Evolutionary conservation across 495 filamentous ascomycete genomes (phyloP), one percentile per base, ranked within the genome.

Genomic region (Durotheca rogersii): DNA sequence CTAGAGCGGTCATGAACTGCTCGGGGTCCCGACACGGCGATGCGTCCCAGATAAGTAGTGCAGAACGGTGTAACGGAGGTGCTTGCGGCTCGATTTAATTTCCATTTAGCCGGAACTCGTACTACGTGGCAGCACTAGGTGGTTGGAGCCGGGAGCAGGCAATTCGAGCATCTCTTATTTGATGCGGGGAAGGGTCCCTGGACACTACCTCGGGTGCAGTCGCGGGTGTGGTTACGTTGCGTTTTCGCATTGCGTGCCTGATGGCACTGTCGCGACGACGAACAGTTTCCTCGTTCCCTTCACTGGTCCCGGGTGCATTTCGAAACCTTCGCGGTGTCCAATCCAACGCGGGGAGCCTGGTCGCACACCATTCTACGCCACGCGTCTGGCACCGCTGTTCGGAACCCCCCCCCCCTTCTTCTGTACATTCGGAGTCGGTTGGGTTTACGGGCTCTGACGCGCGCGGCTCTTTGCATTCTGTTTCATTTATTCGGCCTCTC

Each of bases 1-100:
- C 55, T 73, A 71, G 69, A 34, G 11, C 15, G n/a, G 16, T 9
- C 12, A 19, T 4, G 25, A 7, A 25, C 36, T 50, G 35, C 43
- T 47, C 9, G 27, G 41, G 3, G 35, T 41, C 21, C 47, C 39
- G 34, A 41, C 45, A 17, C 31, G 34, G 9, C 47, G n/a, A 14
- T 47, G 9, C 23, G 9, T 27, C 41, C 31, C 25, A 27, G 51
- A 23, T 39, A 43, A 41, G 18, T 23, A 20, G 21, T 47, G 41
- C 27, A 40, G 34, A 23, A 18, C 39, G 42, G 27, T 29, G 47
- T 47, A 29, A 15, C 6, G 9, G 30, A 14, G 30, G 38, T 19
- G 30, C n/a, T 53, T 41, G 50, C 49, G 41, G 50, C 45, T 59
- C 16, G 45, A 27, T 27, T 27, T 27, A 27, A 27, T 27, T 27